Conservation (phyloP, 1,284 basidiomycete species). For the Irpex rosettiformis region DNA sequence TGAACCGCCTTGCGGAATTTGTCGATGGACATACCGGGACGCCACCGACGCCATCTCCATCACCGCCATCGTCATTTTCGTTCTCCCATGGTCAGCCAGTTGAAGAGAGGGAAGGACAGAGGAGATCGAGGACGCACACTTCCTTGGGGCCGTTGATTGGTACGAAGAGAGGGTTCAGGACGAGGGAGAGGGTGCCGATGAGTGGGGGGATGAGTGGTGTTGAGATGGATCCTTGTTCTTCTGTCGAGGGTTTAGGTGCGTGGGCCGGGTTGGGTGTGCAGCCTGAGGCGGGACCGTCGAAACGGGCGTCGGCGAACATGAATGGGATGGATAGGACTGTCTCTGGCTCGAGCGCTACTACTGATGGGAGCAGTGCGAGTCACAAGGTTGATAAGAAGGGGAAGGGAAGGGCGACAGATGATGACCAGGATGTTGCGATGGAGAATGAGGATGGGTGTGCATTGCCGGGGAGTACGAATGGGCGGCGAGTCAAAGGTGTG, state of each 20-base stretch:
- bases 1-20: conserved; percentile 63
- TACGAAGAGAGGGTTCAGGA: conserved; percentile 61
- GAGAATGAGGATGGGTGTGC: not conserved
- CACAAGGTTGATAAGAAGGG: conserved; percentile 28
- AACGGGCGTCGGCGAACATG: too few relatives aligned
- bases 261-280: not conserved
- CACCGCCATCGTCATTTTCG: conserved; percentile 19
- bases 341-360: not conserved
- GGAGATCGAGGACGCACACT: conserved; percentile 19
- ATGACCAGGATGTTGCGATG: conserved; percentile 22
- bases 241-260: too few relatives aligned
- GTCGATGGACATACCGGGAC: conserved; percentile 42
- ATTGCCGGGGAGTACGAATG: not conserved
- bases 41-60: conserved; percentile 27
- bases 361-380: not conserved
- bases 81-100: not conserved
- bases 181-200: conserved; percentile 46
- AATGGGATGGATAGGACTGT: not conserved
- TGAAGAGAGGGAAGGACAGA: not conserved
- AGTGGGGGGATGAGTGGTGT: conserved; percentile 62
- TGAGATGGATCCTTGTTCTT: conserved; percentile 52
- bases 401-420: conserved; percentile 25
- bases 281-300: conserved; percentile 20
- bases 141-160: conserved; percentile 75
- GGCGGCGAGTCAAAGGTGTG: not conserved